phyloP scores from a whole-genome alignment of 2,329 filamentous ascomycete species.

The Neoarthrinium moseri region DNA sequence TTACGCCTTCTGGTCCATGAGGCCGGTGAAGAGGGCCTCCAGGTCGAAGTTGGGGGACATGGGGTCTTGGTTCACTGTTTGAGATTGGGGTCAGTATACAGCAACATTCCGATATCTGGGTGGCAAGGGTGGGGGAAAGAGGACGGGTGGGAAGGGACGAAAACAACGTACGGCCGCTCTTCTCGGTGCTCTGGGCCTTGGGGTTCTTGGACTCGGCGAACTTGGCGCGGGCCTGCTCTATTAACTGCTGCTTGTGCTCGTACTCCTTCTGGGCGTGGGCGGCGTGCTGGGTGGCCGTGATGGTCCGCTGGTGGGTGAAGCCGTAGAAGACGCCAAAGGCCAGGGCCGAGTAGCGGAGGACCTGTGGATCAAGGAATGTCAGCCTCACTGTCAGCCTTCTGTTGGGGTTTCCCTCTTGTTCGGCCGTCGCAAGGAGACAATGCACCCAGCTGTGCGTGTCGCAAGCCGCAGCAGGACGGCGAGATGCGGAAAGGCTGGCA shows the following conservation, averaged over 20 bases:
- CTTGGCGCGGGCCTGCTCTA: conserved; percentile 88
- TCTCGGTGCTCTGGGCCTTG: conserved; percentile 28
- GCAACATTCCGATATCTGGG: neutral
- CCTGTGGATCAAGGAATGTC: too few relatives aligned
- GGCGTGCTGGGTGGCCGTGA: conserved; percentile 69
- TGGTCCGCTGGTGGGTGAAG: conserved; percentile 85
- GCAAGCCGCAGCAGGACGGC: too few relatives aligned
- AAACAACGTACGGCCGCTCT: conserved; percentile 33
- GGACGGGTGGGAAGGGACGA: too few relatives aligned
- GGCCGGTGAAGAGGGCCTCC: conserved; percentile 74
- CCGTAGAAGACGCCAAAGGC: conserved; percentile 92
- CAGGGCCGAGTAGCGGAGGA: conserved; percentile 95
- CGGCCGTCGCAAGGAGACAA: too few relatives aligned
- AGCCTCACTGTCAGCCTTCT: neutral
- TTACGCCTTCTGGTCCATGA: conserved; percentile 54
- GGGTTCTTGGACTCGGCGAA: conserved; percentile 74
- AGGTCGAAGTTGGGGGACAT: conserved; percentile 90
- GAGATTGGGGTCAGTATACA: conserved; percentile 13
- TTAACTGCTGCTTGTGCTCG: conserved; percentile 86
- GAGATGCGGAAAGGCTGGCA: too few relatives aligned
- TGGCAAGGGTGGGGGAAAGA: too few relatives aligned
- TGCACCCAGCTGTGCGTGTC: too few relatives aligned
- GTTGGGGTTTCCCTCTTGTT: neutral
- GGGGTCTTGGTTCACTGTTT: conserved; percentile 70
- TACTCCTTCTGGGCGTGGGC: conserved; percentile 78